Evolutionary conservation across 352 stramenopile species (phyloP).

Genomic region (Phytophthora aleatoria): DNA sequence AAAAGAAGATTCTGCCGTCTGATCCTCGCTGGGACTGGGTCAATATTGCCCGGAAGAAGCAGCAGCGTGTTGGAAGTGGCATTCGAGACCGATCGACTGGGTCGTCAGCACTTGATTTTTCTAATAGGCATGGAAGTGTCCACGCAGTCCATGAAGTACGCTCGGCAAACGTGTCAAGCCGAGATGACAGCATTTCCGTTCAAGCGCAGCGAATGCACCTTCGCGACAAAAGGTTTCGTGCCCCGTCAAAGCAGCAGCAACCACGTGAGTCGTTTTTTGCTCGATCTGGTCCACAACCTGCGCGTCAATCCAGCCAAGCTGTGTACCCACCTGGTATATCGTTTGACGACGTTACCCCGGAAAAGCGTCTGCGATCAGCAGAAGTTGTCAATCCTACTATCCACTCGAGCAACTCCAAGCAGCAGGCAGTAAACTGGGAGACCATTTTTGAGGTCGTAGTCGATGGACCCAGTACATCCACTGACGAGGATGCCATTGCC

Average conservation of each 20-base stretch:
- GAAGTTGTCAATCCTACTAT: conserved; percentile 8
- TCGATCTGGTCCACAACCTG: not conserved
- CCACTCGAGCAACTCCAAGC: conserved; percentile 4
- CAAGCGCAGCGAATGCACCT: conserved; percentile 59
- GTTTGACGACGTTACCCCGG: conserved; percentile 16
- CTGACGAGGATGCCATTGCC: not conserved
- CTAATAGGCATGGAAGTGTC: conserved; percentile 5
- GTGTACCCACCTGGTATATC: conserved; percentile 21
- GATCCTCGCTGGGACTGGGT: conserved; percentile 58
- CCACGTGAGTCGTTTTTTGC: conserved; percentile 15
- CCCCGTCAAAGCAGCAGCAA: conserved; percentile 10
- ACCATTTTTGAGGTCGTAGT: conserved; percentile 36
- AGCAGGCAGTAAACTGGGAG: conserved; percentile 30
- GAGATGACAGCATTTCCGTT: conserved; percentile 37
- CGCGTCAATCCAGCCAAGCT: conserved; percentile 1
- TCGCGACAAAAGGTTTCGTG: conserved; percentile 49
- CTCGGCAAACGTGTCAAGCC: conserved; percentile 18
- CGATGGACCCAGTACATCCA: conserved; percentile 1
- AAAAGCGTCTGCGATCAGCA: conserved; percentile 14
- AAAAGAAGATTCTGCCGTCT: conserved; percentile 36
- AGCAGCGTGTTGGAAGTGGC: conserved; percentile 18
- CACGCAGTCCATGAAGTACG: conserved; percentile 8
- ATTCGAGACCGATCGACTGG: conserved; percentile 1
- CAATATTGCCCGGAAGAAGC: conserved; percentile 43
- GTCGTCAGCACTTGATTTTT: conserved; percentile 1